Base-by-base conservation (phyloP, 2,329 filamentous ascomycete genomes). In the Trichoderma sp. region DNA sequence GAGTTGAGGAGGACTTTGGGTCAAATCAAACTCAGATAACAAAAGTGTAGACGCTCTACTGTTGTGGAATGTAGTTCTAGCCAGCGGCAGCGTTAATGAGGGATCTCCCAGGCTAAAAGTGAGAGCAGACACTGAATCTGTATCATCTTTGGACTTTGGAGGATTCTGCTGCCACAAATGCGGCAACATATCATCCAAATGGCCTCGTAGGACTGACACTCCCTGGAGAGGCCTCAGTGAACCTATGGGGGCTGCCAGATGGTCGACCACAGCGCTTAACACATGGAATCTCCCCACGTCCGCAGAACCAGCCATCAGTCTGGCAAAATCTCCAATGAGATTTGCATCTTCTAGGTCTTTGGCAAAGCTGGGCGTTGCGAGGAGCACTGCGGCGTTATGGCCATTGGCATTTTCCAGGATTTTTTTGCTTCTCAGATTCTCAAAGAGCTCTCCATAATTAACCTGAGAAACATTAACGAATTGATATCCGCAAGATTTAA, bases 1-100 rank as follows among this genome's bases (percentile, higher is more conserved):
- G 11, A 82, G 76, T 6, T 64, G 75, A 4, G 77, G 71, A 1
- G 61, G 64, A 24, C 58, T 74, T 9, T 72, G 34, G 2, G 73
- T 75, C 34, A 81, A 66, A 43, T 80, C 75, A 65, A 80, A 80
- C 11, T 78, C 76, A 12, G 78, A 77, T 2, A 83, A 81, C 32
- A 87, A 77, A 8, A 93, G 80, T 1, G 89, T 92, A 2, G 90
- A 90, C 1, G 83, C 83, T 30, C 83, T 84, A 60, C 90, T 91
- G 73, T 91, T 95, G 51, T 90, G 88, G 77, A 96, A 96, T 7
- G 94, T 83, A 0, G 93, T 97, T 77, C 94, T 93, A 53, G 93
- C 91, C 30, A 96, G 82, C 2, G 93, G 93, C 2, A 95, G 72
- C 6, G 85, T 88, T 69, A 87, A 79, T 3, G 80, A 78, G 12